Conservation (phyloP, 2,329 filamentous ascomycete genomes). For the Incumbomyces delicatus region DNA sequence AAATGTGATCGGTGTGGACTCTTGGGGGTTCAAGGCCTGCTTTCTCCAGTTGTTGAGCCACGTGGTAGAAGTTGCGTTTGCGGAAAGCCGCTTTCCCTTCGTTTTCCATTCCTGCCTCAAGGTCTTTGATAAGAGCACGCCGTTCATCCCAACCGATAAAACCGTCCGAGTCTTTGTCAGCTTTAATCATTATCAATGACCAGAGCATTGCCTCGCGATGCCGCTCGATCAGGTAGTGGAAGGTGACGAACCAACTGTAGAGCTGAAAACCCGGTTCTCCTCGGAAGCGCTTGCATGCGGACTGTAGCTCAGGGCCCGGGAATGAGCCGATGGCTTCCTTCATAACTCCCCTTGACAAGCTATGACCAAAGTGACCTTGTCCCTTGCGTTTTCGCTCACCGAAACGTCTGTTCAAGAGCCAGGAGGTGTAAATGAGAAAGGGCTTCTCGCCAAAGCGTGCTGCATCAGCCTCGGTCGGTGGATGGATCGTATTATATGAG, state of each 20-base stretch:
- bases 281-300: slow-evolving; percentile 15
- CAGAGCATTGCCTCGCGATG: slow-evolving; percentile 14
- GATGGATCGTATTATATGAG: slow-evolving; percentile 12
- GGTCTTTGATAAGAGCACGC: slow-evolving; percentile 10
- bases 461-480: slow-evolving; percentile 12
- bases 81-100: slow-evolving; percentile 11
- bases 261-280: slow-evolving; percentile 14
- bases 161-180: slow-evolving; percentile 12
- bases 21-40: slow-evolving; percentile 12
- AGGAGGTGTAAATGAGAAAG: slow-evolving; percentile 15
- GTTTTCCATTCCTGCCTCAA: slow-evolving; percentile 11
- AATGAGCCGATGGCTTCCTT: slow-evolving; percentile 14
- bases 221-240: slow-evolving; percentile 15
- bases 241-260: slow-evolving; percentile 15
- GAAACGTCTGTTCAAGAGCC: slow-evolving; percentile 15
- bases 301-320: slow-evolving; percentile 12
- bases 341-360: slow-evolving; percentile 14
- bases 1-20: slow-evolving; percentile 13
- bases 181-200: slow-evolving; percentile 16
- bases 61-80: slow-evolving; percentile 14
- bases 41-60: slow-evolving; percentile 10
- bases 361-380: slow-evolving; percentile 15
- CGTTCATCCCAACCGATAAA: slow-evolving; percentile 14
- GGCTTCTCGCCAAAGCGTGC: slow-evolving; percentile 15
- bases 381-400: slow-evolving; percentile 15